A percentile compares a stretch with the other conserved stretches of the same genome.
Evolutionary conservation across 1,284 basidiomycete genomes (phyloP).

Genomic region (Ceratobasidium papillatum): DNA sequence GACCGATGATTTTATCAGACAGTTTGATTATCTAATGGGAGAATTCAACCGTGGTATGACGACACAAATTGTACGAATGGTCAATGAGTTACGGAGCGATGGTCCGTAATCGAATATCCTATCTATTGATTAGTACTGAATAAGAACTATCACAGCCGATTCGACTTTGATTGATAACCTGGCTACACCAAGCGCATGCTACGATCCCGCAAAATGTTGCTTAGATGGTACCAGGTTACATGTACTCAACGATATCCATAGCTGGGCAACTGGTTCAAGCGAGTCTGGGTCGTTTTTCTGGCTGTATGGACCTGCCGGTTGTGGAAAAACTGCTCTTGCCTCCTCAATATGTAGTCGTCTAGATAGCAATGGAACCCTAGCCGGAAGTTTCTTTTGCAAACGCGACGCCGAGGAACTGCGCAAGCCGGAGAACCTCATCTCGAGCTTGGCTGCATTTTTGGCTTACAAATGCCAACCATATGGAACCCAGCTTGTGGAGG

Average conservation of each 20-base stretch:
- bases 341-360: neutral
- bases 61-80: neutral
- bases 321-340: neutral
- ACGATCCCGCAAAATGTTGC: neutral
- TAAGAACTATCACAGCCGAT: neutral
- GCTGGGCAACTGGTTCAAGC: neutral
- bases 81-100: neutral
- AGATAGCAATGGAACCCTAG: neutral
- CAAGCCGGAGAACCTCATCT: slow-evolving; percentile 12
- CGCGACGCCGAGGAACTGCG: slow-evolving; percentile 10
- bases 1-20: neutral
- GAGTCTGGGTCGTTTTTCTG: neutral
- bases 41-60: neutral
- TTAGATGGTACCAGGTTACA: neutral
- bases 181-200: neutral
- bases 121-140: too few relatives aligned
- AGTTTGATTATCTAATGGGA: neutral
- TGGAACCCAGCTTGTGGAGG: neutral
- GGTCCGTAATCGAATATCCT: too few relatives aligned
- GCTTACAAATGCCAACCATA: neutral
- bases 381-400: slow-evolving; percentile 1
- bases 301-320: slow-evolving; percentile 2
- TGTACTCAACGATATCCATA: neutral
- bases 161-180: neutral
- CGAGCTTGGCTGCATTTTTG: neutral